A percentile compares a stretch with the other conserved stretches of the same genome.
phyloP scores from a whole-genome alignment of 2,329 filamentous ascomycete species.

The Trichoderma lentiforme region DNA sequence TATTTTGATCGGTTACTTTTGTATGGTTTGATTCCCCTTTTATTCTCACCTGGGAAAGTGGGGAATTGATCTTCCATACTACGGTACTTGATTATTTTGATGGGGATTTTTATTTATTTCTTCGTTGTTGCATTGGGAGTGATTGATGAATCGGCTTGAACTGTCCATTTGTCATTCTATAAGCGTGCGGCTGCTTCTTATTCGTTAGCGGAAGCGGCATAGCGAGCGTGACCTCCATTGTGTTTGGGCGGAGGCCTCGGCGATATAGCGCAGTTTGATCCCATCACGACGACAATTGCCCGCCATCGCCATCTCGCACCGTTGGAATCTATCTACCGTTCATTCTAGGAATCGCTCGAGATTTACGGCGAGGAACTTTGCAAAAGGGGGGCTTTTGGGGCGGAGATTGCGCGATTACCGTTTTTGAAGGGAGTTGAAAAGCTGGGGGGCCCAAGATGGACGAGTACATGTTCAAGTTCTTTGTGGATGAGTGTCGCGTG shows the following conservation, averaged over 20 bases:
- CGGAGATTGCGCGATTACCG: not conserved
- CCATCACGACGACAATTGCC: not conserved
- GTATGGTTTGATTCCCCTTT: not conserved
- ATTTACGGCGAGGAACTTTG: not conserved
- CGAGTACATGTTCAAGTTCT: conserved; percentile 54
- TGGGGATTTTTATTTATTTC: not conserved
- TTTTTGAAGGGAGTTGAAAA: not conserved
- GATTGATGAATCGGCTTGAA: not conserved
- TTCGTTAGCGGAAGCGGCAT: not conserved
- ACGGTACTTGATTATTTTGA: not conserved
- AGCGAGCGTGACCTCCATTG: not conserved
- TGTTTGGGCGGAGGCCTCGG: not conserved
- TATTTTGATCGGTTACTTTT: not conserved
- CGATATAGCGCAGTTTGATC: not conserved
- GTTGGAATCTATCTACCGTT: not conserved
- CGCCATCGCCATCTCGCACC: not conserved
- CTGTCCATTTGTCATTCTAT: not conserved
- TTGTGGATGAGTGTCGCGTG: conserved; percentile 46
- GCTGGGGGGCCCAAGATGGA: conserved; percentile 44
- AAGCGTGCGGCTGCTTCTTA: not conserved
- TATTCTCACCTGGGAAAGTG: not conserved
- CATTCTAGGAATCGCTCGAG: not conserved
- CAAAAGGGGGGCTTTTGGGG: not conserved
- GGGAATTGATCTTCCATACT: not conserved
- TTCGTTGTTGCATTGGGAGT: not conserved